A percentile compares a stretch with the other conserved stretches of the same genome.
phyloP scores from a whole-genome alignment of 106 monocot species.

The Acorus gramineus region DNA sequence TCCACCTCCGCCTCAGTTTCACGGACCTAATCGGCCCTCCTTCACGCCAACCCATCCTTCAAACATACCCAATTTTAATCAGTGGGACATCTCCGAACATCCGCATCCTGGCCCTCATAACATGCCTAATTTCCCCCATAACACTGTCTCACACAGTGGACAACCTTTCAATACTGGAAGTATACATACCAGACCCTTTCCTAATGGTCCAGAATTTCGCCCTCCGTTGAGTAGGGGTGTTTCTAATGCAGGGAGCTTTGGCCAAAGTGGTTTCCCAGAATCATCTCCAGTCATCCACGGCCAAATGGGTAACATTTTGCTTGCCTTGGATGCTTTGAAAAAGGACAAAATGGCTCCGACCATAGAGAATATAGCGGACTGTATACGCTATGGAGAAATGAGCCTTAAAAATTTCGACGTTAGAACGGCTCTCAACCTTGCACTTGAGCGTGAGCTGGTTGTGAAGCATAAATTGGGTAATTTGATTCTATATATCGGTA shows the following conservation, averaged over 20 bases:
- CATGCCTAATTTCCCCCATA: constrained; percentile 3
- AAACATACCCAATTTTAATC: constrained; percentile 24
- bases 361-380: constrained; percentile 54
- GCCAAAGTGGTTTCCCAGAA: constrained; percentile 6
- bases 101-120: constrained; percentile 18
- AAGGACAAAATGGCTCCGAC: constrained; percentile 49
- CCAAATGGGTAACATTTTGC: constrained; percentile 33
- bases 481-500: constrained; percentile 32
- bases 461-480: constrained; percentile 37
- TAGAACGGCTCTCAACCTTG: constrained; percentile 35
- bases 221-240: constrained; percentile 2
- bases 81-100: constrained; percentile 13
- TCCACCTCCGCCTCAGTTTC: constrained; percentile 3
- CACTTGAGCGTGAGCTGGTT: constrained; percentile 27
- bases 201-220: background rate
- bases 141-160: background rate
- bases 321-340: constrained; percentile 37
- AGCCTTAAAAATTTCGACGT: constrained; percentile 36
- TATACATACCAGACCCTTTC: constrained; percentile 7
- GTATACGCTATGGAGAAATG: constrained; percentile 45
- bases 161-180: constrained; percentile 17
- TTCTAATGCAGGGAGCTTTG: constrained; percentile 7
- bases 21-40: constrained; percentile 14
- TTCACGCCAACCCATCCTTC: constrained; percentile 13
- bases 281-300: constrained; percentile 8